These are phyloP conservation scores for Infundibulicybe gibba DNA, from an alignment of 768 basidiomycete species.

Conservation along the genomic window DNA sequence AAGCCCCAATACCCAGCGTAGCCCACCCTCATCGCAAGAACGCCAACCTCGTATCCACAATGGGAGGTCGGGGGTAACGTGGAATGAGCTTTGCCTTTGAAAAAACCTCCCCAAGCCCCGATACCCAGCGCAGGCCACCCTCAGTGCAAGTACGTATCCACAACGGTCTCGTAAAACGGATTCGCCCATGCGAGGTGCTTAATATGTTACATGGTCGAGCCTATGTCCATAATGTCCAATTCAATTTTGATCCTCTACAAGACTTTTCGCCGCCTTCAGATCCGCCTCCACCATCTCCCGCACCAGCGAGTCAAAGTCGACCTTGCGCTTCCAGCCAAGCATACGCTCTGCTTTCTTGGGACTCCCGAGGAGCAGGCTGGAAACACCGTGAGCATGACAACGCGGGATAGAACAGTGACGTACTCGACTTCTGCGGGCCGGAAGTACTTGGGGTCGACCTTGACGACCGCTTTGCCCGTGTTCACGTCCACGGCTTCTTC, in stretches of 20 bases:
- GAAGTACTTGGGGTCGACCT: conserved; percentile 88
- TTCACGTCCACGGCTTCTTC: conserved; percentile 75
- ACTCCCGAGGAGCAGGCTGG: conserved; percentile 79
- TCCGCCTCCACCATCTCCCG: conserved; percentile 91
- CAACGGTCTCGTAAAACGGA: too few species aligned
- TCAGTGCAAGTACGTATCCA: too few species aligned
- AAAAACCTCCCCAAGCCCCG: too few species aligned
- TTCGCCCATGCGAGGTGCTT: too few species aligned
- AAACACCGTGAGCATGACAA: conserved; percentile 8
- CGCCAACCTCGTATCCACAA: too few species aligned
- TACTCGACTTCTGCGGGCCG: conserved; percentile 96
- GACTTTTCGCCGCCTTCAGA: conserved; percentile 64
- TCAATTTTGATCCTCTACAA: conserved; percentile 83
- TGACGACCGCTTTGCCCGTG: conserved; percentile 72
- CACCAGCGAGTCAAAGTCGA: conserved; percentile 81
- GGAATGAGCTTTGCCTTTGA: too few species aligned
- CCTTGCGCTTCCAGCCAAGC: conserved; percentile 89
- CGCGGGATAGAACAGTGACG: conserved; percentile 24
- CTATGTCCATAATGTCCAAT: too few species aligned
- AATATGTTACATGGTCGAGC: conserved; percentile 28
- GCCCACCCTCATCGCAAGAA: too few species aligned
- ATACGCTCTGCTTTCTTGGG: conserved; percentile 86
- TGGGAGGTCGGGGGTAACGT: too few species aligned
- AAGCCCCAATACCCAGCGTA: too few species aligned
- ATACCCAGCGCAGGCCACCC: conserved; percentile 41